Percentiles rank a stretch among this genome's conserved stretches.
Conservation (phyloP, 352 stramenopile genomes). For the Globisporangium solare region DNA sequence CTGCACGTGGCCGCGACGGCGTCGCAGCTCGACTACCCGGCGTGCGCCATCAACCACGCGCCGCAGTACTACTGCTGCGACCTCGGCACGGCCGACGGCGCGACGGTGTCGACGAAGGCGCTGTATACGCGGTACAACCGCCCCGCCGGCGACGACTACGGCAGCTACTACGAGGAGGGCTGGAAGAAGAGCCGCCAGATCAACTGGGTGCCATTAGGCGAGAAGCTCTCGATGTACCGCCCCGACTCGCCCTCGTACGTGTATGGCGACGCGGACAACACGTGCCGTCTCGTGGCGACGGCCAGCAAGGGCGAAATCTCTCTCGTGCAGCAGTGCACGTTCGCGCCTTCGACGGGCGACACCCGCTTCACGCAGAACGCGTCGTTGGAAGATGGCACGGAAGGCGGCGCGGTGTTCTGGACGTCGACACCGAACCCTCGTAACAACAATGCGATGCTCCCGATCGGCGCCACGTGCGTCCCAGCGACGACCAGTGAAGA, state of each 20-base stretch:
- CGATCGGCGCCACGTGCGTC: slow-evolving; percentile 42
- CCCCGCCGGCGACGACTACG: slow-evolving; percentile 35
- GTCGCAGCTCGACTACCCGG: slow-evolving; percentile 49
- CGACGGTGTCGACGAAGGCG: slow-evolving; percentile 24
- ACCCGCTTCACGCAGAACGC: slow-evolving; percentile 46
- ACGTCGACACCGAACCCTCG: slow-evolving; percentile 42
- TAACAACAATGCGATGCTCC: slow-evolving; percentile 74
- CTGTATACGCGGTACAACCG: slow-evolving; percentile 65
- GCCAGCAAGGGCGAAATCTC: slow-evolving; percentile 19
- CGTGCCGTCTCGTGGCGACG: slow-evolving; percentile 42
- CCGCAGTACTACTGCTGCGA: slow-evolving; percentile 61
- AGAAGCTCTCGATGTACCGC: slow-evolving; percentile 53
- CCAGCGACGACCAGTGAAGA: slow-evolving; percentile 17
- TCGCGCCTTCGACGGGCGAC: slow-evolving; percentile 22
- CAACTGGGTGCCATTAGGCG: slow-evolving; percentile 40
- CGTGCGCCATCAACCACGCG: slow-evolving; percentile 53
- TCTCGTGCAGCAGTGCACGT: slow-evolving; percentile 44
- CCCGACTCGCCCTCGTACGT: slow-evolving; percentile 50
- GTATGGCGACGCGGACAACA: slow-evolving; percentile 41
- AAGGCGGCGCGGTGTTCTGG: slow-evolving; percentile 46
- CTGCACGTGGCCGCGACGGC: slow-evolving; percentile 28
- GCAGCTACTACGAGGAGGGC: slow-evolving; percentile 58
- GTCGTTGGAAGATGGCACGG: slow-evolving; percentile 43
- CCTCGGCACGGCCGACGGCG: slow-evolving; percentile 24
- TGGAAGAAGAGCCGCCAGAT: slow-evolving; percentile 61